Percentiles rank a stretch among this genome's conserved stretches.
Evolutionary conservation across 257 asterid genomes (phyloP).

Genomic region (Scutellaria minor): DNA sequence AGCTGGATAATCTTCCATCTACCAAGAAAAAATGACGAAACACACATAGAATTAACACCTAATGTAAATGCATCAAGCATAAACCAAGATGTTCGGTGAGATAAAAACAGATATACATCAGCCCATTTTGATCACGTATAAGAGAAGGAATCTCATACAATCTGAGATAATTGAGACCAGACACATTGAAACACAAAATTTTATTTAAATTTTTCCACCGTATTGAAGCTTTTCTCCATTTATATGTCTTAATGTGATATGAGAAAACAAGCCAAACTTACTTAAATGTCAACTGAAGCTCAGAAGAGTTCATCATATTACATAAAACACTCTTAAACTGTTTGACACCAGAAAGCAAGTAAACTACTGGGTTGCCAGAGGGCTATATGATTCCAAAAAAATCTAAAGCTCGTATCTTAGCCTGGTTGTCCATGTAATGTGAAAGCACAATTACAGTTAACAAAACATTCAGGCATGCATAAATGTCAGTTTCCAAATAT

Average conservation of each 20-base stretch:
- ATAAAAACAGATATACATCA: slow-evolving; percentile 12
- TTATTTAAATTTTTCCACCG: not conserved
- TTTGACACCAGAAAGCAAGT: slow-evolving; percentile 5
- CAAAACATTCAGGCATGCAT: not conserved
- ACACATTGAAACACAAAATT: slow-evolving; percentile 7
- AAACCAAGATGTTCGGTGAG: slow-evolving; percentile 1
- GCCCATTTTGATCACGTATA: slow-evolving; percentile 25
- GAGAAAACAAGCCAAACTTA: slow-evolving; percentile 14
- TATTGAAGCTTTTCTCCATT: not conserved
- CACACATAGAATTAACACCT: slow-evolving; percentile 38
- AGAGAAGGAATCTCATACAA: slow-evolving; percentile 16
- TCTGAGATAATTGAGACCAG: not conserved
- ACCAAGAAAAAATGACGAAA: slow-evolving; percentile 41
- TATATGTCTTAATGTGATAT: not conserved
- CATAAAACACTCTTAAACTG: not conserved
- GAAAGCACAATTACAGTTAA: slow-evolving; percentile 7
- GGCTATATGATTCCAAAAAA: not conserved
- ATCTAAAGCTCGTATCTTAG: not conserved
- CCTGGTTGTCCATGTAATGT: not conserved
- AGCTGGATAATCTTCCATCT: slow-evolving; percentile 85
- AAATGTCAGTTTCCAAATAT: slow-evolving; percentile 13
- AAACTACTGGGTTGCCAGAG: not conserved
- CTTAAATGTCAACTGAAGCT: slow-evolving; percentile 25
- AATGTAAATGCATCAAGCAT: slow-evolving; percentile 25
- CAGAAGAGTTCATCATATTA: not conserved